Evolutionary conservation across 768 basidiomycete genomes (phyloP), one percentile per base, ranked within the genome.

Genomic region (Lepiota subincarnata): DNA sequence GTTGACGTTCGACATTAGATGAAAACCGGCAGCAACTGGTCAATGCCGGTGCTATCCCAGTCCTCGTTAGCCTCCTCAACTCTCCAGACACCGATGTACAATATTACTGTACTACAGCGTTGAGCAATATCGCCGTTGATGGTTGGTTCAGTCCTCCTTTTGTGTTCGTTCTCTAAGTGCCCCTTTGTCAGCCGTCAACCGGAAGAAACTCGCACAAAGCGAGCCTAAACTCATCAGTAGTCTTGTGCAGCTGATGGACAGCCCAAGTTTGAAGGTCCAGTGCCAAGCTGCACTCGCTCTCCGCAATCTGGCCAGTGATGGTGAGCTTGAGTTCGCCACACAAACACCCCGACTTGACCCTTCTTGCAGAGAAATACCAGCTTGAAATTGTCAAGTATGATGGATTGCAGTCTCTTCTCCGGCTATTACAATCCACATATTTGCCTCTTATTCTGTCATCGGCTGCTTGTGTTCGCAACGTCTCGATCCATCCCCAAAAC

Each of bases 51-150:
- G 97, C 97, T 18, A 98, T 99, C 55, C 97, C 97, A 13, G 97
- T 99, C 26, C 81, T 96, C 10, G 97, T 99, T 59, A 87, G 87
- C 64, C 78, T 99, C 31, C 76, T 99, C 57, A 97, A 95, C 66
- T 94, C 92, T 4, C 84, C 89, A 44, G 97, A 99, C 68, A 99
- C 97, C n/a, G 97, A 99, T 65, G 97, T 99, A 1, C 97, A 99
- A 68, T 99, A 99, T 65, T 99, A 99, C 68, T 99, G 97, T 71
- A 99, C 97, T 5, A 99, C 97, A 11, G 97, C 97, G 5, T 72
- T 99, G 62, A 94, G 91, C 67, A 99, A 99, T 65, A 99, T 99
- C 59, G 97, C 97, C 31, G 97, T 99, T 6, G 97, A 99, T 72
- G 89, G 92, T 84, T 59, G 14, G 67, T 47, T 2, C 34, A 14